Evolutionary conservation across 1,139 yeast genomes (phyloP), one percentile per base, ranked within the genome.

Genomic region (Diutina catenulata): DNA sequence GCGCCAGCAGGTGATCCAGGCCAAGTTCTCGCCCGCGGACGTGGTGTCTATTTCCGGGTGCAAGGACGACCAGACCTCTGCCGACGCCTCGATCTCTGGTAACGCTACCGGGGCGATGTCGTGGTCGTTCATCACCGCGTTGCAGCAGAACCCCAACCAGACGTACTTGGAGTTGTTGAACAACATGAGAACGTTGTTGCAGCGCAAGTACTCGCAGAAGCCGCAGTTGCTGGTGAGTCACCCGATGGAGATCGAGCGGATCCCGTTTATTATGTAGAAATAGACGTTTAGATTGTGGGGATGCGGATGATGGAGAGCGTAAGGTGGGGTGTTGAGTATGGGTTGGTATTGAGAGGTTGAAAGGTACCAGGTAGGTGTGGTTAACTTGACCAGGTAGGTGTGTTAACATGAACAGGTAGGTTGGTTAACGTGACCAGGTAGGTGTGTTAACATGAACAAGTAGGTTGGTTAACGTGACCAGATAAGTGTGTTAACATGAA

Each of bases 101-200:
- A 62, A 60, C 33, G 76, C 82, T 33, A 86, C 95, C 0, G 97
- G 97, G 42, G 97, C 97, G 18, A 84, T 88, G 94, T 81, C 94
- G 38, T 86, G 80, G 69, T 82, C 96, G 1, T 87, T 88, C 52
- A 74, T 86, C 43, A 69, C 72, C 44, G 93, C 82, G 19, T 62
- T 88, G 64, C 55, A 67, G 26, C 67, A 68, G 41, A 71, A 74
- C 51, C 83, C 88, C 4, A 70, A 76, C 49, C 95, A 87, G 61
- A 68, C 81, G 23, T 88, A 81, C 54, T 56, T 86, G 48, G 73
- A 88, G 11, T 65, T 88, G 48, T 67, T 88, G 56, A 86, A 86
- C 57, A 78, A 80, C 47, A 80, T 86, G 80, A 72, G 97, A 55
- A 57, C 66, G 19, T 74, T 80, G 39, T 68, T 88, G 64, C 57